Evolutionary conservation across 148 eudicot species (phyloP).

Genomic region (Fagopyrum tataricum): DNA sequence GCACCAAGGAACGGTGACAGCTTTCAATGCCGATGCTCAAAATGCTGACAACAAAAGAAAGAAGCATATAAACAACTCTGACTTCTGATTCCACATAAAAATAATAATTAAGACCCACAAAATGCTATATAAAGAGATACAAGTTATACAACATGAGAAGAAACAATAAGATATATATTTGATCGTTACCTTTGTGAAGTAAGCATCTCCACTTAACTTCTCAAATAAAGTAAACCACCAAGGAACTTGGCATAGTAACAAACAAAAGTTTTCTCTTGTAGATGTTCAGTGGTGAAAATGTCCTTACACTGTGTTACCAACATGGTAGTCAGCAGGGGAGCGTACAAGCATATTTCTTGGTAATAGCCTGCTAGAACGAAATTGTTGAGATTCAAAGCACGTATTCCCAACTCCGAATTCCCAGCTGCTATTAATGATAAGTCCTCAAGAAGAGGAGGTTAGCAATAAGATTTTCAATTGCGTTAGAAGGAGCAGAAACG

Average conservation of each 20-base stretch:
- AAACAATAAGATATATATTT: neutral
- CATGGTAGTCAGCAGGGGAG: slow-evolving; percentile 40
- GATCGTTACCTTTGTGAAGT: slow-evolving; percentile 58
- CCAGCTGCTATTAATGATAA: slow-evolving; percentile 46
- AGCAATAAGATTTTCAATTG: slow-evolving; percentile 45
- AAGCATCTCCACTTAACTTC: slow-evolving; percentile 49
- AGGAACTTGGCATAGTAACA: slow-evolving; percentile 60
- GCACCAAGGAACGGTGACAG: slow-evolving; percentile 23
- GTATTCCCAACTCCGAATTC: slow-evolving; percentile 41
- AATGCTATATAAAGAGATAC: neutral
- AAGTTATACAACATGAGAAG: neutral
- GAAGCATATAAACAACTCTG: neutral
- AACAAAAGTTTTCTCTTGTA: slow-evolving; percentile 37
- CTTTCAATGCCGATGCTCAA: slow-evolving; percentile 66
- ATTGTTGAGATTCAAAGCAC: slow-evolving; percentile 62
- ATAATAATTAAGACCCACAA: too few species aligned
- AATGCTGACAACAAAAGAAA: slow-evolving; percentile 34
- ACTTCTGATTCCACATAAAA: too few species aligned
- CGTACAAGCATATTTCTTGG: slow-evolving; percentile 46
- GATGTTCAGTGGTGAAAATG: slow-evolving; percentile 49
- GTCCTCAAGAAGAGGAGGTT: slow-evolving; percentile 60
- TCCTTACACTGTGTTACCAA: slow-evolving; percentile 53
- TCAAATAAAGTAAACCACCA: slow-evolving; percentile 51
- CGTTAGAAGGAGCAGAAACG: slow-evolving; percentile 43
- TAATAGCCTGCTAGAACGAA: slow-evolving; percentile 57